A percentile compares a stretch with the other conserved stretches of the same genome.
phyloP scores from a whole-genome alignment of 306 rosid genomes.

The Prunus persica region Prunus_persica_NCBIv2 NC_034012.1:10744501-10745000 shows the following conservation, averaged over 20 bases:
- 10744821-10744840: slow-evolving; percentile 5
- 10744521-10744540: slow-evolving; percentile 95
- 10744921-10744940: background rate
- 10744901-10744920: background rate
- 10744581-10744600: slow-evolving; percentile 94
- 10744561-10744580: slow-evolving; percentile 86
- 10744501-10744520: slow-evolving; percentile 97
- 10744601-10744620: slow-evolving; percentile 88
- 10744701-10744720: background rate
- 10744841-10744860: slow-evolving; percentile 5
- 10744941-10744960: background rate
- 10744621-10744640: slow-evolving; percentile 90
- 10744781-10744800: background rate
- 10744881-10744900: background rate
- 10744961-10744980: background rate
- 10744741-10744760: background rate
- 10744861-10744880: background rate
- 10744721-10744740: background rate
- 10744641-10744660: slow-evolving; percentile 13
- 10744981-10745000: background rate
- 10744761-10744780: background rate
- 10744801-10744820: background rate
- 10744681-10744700: slow-evolving; percentile 2
- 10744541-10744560: slow-evolving; percentile 93
- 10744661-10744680: slow-evolving; percentile 13